A percentile compares a stretch with the other conserved stretches of the same genome.
Evolutionary conservation across 2,329 filamentous ascomycete species (phyloP).

Genomic region (Proliferodiscus dingleyae): DNA sequence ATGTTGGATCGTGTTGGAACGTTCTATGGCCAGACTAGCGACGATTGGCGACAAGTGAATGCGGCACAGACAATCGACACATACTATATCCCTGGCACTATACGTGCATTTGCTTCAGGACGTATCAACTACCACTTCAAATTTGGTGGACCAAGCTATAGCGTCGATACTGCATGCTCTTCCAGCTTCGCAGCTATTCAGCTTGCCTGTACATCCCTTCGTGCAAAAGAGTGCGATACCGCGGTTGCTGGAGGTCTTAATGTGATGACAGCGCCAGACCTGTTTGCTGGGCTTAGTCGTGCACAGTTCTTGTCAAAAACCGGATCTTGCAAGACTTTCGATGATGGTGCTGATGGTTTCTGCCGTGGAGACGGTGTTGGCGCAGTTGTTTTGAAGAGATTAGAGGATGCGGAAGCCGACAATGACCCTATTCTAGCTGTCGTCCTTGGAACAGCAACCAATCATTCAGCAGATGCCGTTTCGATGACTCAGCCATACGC

Average conservation of each 20-base stretch:
- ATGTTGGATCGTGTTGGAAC: conserved; percentile 39
- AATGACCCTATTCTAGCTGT: conserved; percentile 45
- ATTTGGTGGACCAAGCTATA: conserved; percentile 38
- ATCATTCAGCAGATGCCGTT: conserved; percentile 75
- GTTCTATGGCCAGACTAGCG: conserved; percentile 30
- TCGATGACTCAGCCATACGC: conserved; percentile 83
- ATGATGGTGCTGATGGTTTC: conserved; percentile 47
- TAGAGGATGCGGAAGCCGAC: conserved; percentile 46
- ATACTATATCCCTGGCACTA: conserved; percentile 30
- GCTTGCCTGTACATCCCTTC: conserved; percentile 28
- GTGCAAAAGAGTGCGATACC: conserved; percentile 29
- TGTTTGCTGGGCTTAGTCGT: conserved; percentile 28
- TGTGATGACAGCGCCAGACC: conserved; percentile 29
- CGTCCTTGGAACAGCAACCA: conserved; percentile 70
- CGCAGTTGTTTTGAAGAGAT: conserved; percentile 44
- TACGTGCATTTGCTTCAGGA: conserved; percentile 31
- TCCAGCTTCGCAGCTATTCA: conserved; percentile 35
- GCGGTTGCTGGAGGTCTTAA: conserved; percentile 29
- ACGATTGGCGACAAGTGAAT: conserved; percentile 32
- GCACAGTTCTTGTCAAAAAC: conserved; percentile 31
- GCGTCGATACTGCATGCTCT: conserved; percentile 39
- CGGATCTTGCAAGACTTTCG: conserved; percentile 46
- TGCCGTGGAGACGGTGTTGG: conserved; percentile 48
- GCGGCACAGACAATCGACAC: conserved; percentile 30
- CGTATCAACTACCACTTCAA: conserved; percentile 39